These are phyloP conservation scores for Oryza glumipatula DNA, from an alignment of 176 grass and related monocot genomes.

Conservation along the genomic window DNA sequence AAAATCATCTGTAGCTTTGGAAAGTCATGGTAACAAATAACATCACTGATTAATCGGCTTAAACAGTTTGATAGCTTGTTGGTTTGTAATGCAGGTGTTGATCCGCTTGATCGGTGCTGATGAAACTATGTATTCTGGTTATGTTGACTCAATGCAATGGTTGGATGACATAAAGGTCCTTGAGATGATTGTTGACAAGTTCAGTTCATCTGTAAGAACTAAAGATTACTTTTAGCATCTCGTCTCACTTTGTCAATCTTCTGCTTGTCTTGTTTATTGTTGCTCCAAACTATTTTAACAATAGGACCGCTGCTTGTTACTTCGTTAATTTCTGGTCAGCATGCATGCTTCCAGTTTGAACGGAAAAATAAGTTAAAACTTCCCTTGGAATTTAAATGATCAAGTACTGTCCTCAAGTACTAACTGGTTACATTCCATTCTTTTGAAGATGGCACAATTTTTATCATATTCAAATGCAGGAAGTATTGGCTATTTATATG, in stretches of 20 bases:
- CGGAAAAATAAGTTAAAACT: not conserved
- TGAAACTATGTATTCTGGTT: constrained; percentile 82
- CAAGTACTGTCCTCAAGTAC: constrained; percentile 11
- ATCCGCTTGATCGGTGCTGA: constrained; percentile 89
- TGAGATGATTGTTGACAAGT: constrained; percentile 98
- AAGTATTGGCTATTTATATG: constrained; percentile 1
- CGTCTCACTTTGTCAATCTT: not conserved
- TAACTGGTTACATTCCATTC: not conserved
- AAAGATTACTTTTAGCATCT: constrained; percentile 44
- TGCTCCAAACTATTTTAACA: constrained; percentile 15
- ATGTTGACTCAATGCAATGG: constrained; percentile 85
- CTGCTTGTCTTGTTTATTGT: constrained; percentile 27
- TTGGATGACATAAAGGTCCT: constrained; percentile 91
- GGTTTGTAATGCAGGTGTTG: constrained; percentile 67
- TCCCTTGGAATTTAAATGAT: constrained; percentile 7
- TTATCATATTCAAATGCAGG: not conserved
- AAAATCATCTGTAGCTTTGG: not conserved
- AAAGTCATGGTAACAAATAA: constrained; percentile 6
- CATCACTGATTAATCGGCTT: not conserved
- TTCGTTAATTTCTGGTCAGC: constrained; percentile 10
- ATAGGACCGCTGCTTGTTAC: not conserved
- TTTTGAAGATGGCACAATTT: not conserved
- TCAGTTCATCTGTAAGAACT: constrained; percentile 85
- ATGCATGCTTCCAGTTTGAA: constrained; percentile 13
- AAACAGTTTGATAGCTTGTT: constrained; percentile 31